A percentile compares a stretch with the other conserved stretches of the same genome.
phyloP scores from a whole-genome alignment of 2,329 filamentous ascomycete genomes.

The Hypoxylon sp. region DNA sequence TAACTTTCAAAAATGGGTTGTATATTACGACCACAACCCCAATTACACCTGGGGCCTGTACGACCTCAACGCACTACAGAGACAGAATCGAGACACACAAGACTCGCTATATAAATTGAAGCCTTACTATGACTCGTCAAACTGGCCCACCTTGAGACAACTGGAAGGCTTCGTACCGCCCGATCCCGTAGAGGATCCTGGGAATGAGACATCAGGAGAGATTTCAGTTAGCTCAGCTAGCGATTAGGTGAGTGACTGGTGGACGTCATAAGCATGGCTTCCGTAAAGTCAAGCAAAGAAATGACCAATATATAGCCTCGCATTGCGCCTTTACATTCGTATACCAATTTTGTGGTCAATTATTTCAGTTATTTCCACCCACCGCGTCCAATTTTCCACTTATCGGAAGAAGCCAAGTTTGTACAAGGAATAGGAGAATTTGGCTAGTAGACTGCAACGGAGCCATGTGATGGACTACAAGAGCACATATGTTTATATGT shows the following conservation, averaged over 20 bases:
- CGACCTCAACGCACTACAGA: not conserved
- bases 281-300: not conserved
- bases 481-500: not conserved
- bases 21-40: not conserved
- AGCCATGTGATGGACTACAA: conserved; percentile 12
- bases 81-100: conserved; percentile 3
- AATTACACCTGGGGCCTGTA: not conserved
- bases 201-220: not conserved
- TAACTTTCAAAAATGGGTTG: conserved; percentile 12
- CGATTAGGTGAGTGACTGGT: not conserved
- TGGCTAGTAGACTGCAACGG: not conserved
- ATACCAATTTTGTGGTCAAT: not conserved
- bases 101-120: not conserved
- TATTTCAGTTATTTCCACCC: conserved; percentile 2
- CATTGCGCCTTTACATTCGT: not conserved
- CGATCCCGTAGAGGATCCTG: not conserved
- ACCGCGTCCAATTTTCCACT: conserved; percentile 10
- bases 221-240: not conserved
- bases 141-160: not conserved
- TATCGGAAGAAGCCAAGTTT: not conserved
- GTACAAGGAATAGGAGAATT: conserved; percentile 1
- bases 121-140: not conserved
- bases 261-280: not conserved
- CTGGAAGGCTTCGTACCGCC: not conserved
- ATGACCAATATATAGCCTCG: not conserved